Base-by-base conservation (phyloP, 305 asterid genomes). In the Nicotiana rustica region DNA sequence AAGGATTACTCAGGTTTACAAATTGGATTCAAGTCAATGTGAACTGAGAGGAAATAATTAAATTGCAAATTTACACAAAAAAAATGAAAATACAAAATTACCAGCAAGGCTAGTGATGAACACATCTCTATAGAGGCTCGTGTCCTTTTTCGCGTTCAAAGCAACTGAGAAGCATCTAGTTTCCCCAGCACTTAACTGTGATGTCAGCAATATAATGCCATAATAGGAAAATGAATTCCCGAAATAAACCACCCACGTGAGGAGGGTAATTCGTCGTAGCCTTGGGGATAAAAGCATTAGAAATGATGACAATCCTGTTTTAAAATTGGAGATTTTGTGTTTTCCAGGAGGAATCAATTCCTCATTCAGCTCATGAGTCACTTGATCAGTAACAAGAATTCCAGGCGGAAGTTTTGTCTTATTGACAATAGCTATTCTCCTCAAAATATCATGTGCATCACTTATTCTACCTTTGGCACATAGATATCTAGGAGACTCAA, bases 101-200 rank as follows among this genome's bases (percentile, higher is more conserved):
- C 94, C 96, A 80, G 96, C 96, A 70, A 90, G 87, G 86, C 83
- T 90, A 73, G 93, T 86, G 60, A 92, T 70, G 77, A 92, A 83
- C 8, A 85, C 91, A 44, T 86, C 86, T 17, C 86, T 78, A 65
- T 92, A 92, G 49, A 89, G 90, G 80, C 76, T 85, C n/a, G 86
- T 52, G 66, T 83, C 86, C 52, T 83, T 78, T 57, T 25, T 52
- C 60, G 79, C 81, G 57, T 35, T n/a, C 44, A 56, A 35, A 14
- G 60, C 80, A 33, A 14, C 38, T 57, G 82, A 77, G 84, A 82
- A 64, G 68, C 97, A 92, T 64, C 29, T 87, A 62, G 29, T 84
- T 56, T 82, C 84, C 52, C 84, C 84, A 68, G 90, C 84, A 86
- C 92, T 90, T 66, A 93, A 81, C 82, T 92, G 85, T 25, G 97